A percentile compares a stretch with the other conserved stretches of the same genome.
Evolutionary conservation across 768 basidiomycete genomes (phyloP).

Genomic region (Pisolithus tinctorius): DNA sequence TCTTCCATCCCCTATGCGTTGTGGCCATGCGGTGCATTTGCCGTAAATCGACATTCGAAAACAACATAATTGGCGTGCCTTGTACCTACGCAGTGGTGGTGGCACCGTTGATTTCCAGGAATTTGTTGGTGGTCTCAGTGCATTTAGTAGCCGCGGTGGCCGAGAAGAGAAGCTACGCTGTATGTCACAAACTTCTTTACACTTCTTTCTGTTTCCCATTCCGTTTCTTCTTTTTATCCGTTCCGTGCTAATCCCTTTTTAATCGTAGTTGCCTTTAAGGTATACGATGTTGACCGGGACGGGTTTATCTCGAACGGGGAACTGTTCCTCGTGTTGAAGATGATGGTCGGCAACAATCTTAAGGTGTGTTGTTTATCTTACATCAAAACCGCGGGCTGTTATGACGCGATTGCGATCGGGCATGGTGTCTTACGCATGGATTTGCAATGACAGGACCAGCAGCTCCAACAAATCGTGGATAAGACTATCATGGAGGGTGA

Average conservation of each 20-base stretch:
- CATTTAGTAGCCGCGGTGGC: constrained; percentile 94
- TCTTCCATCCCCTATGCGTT: not conserved
- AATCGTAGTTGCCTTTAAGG: constrained; percentile 93
- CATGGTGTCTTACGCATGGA: not conserved
- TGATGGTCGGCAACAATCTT: constrained; percentile 99
- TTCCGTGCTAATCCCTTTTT: constrained; percentile 1
- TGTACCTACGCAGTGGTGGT: constrained; percentile 61
- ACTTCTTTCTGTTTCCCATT: not conserved
- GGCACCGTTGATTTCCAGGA: constrained; percentile 99
- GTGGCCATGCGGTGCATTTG: not conserved
- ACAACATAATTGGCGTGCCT: not conserved
- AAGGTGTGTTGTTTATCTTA: constrained; percentile 49
- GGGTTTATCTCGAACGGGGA: constrained; percentile 98
- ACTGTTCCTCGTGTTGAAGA: constrained; percentile 96
- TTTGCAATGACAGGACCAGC: constrained; percentile 66
- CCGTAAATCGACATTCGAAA: not conserved
- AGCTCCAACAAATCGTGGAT: constrained; percentile 98
- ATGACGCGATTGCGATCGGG: not conserved
- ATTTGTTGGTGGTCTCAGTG: constrained; percentile 95
- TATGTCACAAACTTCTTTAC: constrained; percentile 35
- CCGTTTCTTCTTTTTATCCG: not conserved
- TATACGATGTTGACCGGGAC: constrained; percentile 98
- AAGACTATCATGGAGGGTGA: constrained; percentile 99
- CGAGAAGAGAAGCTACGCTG: constrained; percentile 95
- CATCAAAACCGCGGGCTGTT: not conserved